phyloP scores from a whole-genome alignment of 1,284 basidiomycete genomes.

The Sutorius eximius region DNA sequence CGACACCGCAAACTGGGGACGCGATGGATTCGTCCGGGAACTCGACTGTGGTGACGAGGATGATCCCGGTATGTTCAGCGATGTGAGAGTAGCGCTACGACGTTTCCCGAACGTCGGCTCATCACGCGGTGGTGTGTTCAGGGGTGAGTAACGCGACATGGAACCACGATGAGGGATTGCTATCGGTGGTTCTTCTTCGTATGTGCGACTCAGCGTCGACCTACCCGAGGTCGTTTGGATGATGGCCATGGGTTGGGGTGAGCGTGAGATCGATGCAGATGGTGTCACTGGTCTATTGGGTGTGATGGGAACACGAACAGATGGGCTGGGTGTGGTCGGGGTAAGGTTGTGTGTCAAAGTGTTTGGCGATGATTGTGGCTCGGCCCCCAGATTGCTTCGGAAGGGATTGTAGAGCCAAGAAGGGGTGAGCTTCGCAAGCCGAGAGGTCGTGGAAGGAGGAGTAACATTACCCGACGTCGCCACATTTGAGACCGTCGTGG shows the following conservation, averaged over 20 bases:
- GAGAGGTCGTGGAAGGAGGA: slow-evolving; percentile 34
- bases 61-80: slow-evolving; percentile 44
- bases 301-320: slow-evolving; percentile 32
- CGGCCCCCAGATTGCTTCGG: slow-evolving; percentile 52
- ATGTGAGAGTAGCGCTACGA: slow-evolving; percentile 46
- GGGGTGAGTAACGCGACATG: slow-evolving; percentile 56
- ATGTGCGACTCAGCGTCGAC: slow-evolving; percentile 46
- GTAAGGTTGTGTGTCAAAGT: slow-evolving; percentile 40
- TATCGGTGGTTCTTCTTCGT: slow-evolving; percentile 54
- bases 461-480: slow-evolving; percentile 10
- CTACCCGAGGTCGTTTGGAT: slow-evolving; percentile 44
- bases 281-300: slow-evolving; percentile 30
- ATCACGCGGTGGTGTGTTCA: slow-evolving; percentile 67
- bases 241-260: slow-evolving; percentile 57
- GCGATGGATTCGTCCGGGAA: slow-evolving; percentile 62
- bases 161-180: slow-evolving; percentile 44
- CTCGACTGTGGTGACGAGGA: slow-evolving; percentile 51
- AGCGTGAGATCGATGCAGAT: slow-evolving; percentile 34
- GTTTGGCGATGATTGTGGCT: slow-evolving; percentile 53
- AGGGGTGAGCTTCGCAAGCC: slow-evolving; percentile 60
- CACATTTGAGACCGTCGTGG: slow-evolving; percentile 27
- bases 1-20: slow-evolving; percentile 53
- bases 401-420: slow-evolving; percentile 78
- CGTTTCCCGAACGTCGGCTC: slow-evolving; percentile 56
- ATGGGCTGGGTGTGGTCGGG: slow-evolving; percentile 31